Percentiles rank a stretch among this genome's conserved stretches.
Conservation (phyloP, 345 rosid species). For the Hibiscus syriacus region DNA sequence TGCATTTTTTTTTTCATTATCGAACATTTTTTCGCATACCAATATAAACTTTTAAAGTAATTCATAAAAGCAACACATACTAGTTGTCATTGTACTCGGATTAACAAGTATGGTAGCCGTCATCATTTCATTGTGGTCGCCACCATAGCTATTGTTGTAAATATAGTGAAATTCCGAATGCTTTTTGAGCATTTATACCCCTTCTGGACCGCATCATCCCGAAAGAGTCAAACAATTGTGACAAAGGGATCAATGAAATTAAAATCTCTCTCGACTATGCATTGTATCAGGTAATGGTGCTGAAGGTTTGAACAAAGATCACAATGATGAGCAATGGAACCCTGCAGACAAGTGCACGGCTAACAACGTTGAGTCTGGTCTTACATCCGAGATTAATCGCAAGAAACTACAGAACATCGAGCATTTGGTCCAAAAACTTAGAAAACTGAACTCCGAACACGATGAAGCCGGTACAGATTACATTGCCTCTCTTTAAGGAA, state of each 20-base stretch:
- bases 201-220: background rate
- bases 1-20: background rate
- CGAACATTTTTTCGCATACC: too few relatives aligned
- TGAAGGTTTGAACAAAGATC: constrained; percentile 21
- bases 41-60: too few relatives aligned
- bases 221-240: background rate
- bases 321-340: constrained; percentile 42
- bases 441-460: constrained; percentile 68
- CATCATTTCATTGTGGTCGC: background rate
- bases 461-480: constrained; percentile 89
- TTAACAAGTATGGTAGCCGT: background rate
- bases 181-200: background rate
- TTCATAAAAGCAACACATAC: background rate
- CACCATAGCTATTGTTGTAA: background rate
- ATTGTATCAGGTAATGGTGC: constrained; percentile 34
- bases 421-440: constrained; percentile 85
- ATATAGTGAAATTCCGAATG: background rate
- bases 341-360: constrained; percentile 33
- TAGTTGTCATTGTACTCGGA: background rate
- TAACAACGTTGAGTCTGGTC: constrained; percentile 27
- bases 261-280: constrained; percentile 23
- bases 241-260: background rate
- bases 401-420: constrained; percentile 83
- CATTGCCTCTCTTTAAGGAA: constrained; percentile 86
- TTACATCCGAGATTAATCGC: constrained; percentile 57